Evolutionary conservation across 768 basidiomycete species (phyloP).

Genomic region (Suillus discolor): DNA sequence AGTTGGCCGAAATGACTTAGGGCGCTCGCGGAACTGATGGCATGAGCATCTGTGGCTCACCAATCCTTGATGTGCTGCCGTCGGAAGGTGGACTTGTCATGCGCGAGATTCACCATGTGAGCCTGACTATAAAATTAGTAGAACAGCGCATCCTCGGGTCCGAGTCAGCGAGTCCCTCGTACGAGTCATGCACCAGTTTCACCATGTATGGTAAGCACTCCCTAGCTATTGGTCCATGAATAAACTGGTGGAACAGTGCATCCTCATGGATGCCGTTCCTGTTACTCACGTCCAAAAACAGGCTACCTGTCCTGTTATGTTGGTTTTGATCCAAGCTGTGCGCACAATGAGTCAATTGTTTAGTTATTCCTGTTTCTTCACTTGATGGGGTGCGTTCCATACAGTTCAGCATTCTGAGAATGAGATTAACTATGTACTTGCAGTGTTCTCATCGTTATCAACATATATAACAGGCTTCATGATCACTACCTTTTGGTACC

Average conservation of each 20-base stretch:
- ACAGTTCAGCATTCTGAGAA: neutral
- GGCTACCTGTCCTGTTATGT: neutral
- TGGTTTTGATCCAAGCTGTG: neutral
- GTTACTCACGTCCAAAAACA: neutral
- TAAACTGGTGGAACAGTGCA: neutral
- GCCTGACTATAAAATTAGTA: too few species aligned
- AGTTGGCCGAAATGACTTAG: too few species aligned
- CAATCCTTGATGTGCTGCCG: neutral
- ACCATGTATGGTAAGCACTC: neutral
- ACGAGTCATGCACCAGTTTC: too few species aligned
- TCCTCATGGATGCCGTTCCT: neutral
- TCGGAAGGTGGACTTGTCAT: neutral
- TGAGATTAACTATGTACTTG: constrained; percentile 15
- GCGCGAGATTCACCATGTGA: too few species aligned
- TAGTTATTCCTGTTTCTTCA: neutral
- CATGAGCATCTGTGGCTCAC: too few species aligned
- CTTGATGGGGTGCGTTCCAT: constrained; percentile 12
- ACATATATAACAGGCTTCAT: constrained; percentile 24
- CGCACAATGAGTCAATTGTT: neutral
- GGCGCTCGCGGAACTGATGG: too few species aligned
- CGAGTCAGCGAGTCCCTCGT: too few species aligned
- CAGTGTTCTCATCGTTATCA: neutral
- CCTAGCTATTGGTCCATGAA: neutral
- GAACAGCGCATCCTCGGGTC: too few species aligned
- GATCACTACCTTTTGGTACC: constrained; percentile 22